Base-by-base conservation (phyloP, 148 eudicot genomes). In the Heliamphora exappendiculata region DNA sequence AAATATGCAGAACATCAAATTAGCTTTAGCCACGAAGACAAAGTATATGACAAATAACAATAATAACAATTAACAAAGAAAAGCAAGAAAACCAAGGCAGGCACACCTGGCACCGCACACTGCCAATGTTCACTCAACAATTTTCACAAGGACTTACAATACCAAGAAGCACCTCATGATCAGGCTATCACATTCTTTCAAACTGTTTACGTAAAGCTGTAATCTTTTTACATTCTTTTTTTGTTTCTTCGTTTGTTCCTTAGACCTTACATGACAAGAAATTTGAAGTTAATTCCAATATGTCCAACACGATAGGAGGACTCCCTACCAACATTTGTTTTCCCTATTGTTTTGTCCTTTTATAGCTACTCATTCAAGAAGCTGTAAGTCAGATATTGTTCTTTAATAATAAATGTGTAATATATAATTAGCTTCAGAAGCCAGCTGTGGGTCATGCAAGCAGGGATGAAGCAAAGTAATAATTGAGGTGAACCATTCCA, bases 1-100 rank as follows among this genome's bases (percentile, higher is more conserved):
- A 74, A 64, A 62, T 64, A 78, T 75, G 66, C 63, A 67, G 57
- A 24, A 72, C 8, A 34, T 44, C 44, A 22, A n/a, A 65, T 58
- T 64, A 49, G 45, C 11, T 60, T 29, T 36, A 78, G 11, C 6
- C 55, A 78, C 11, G 70, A 37, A 7, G 42, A 7, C 57, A 31
- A 12, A 26, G 11, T 31, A 64, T n/a, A 42, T 70, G 55, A 4
- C 4, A 4, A n/a, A 62, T 3, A 31, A 60, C 20, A 41, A 13
- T 44, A 68, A 47, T 5, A 29, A 17, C 3, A 49, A 36, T 0
- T n/a, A n/a, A 24, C 29, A 13, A 73, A 49, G 42, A 22, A n/a
- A 49, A 17, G 7, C 19, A 63, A 71, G 29, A 33, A 33, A 1
- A 47, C 33, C 8, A 37, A 16, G 19, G 63, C 68, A 67, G 53